Base-by-base conservation (phyloP, 768 basidiomycete species). In the Rhodotorula diobovata region DNA sequence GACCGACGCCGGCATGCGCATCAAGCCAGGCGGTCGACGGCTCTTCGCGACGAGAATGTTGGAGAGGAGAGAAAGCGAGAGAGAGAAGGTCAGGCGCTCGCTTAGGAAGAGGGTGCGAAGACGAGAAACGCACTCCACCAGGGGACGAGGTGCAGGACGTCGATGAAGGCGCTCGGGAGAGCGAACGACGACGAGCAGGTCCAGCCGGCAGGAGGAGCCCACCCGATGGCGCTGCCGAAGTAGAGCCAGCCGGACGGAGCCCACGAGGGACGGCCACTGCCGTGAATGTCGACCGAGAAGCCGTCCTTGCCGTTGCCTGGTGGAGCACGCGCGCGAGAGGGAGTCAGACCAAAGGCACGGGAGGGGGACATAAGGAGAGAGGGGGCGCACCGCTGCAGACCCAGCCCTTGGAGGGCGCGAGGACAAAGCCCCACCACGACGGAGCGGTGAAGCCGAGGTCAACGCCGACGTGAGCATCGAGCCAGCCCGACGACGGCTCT, bases 291-390 rank as follows among this genome's bases (percentile, higher is more conserved):
- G 46, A 58, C 48, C 3, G 23, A 20, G n/a, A 21, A 37, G 55
- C 64, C 64, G 64, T 66, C 64, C 35, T 66, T 66, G 56, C 64
- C 64, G 56, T 41, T 16, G 32, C 34, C 35, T 51, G 46, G 0
- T 32, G 9, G 8, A 30, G 25, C 23, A 58, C 4, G 28, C 1
- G 48, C 35, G 32, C 28, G 48, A 18, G 34, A 37, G 30, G 39
- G 25, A 9, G 25, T n/a, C n/a, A n/a, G n/a, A n/a, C n/a, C n/a
- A n/a, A n/a, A n/a, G n/a, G n/a, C n/a, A n/a, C n/a, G n/a, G n/a
- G n/a, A n/a, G n/a, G n/a, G n/a, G n/a, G n/a, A n/a, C n/a, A n/a
- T n/a, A n/a, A n/a, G n/a, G n/a, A n/a, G n/a, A n/a, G n/a, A n/a
- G n/a, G n/a, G n/a, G n/a, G n/a, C n/a, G n/a, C n/a, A n/a, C n/a